Percentiles rank a stretch among this genome's conserved stretches.
Evolutionary conservation across 164 flowering plant genomes (phyloP).

Genomic region (Litsea cubeba): DNA sequence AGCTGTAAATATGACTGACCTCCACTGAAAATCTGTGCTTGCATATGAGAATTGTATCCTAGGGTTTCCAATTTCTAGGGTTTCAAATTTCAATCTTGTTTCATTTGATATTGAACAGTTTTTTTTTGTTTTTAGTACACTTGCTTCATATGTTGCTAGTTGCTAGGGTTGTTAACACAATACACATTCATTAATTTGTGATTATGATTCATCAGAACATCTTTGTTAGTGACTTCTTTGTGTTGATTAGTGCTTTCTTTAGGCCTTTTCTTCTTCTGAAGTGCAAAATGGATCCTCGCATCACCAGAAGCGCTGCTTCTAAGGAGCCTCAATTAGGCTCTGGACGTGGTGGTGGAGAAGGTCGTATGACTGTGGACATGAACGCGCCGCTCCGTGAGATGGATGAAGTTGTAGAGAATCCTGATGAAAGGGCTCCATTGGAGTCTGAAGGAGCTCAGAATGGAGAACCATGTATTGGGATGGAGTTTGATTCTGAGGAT

Average conservation of each 20-base stretch:
- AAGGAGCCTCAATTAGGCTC: neutral
- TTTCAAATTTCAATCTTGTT: neutral
- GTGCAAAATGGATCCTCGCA: neutral
- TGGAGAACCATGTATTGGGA: slow-evolving; percentile 38
- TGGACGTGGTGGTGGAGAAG: neutral
- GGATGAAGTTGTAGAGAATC: slow-evolving; percentile 1
- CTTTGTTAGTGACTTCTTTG: neutral
- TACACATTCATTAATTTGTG: neutral
- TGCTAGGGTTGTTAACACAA: too few relatives aligned
- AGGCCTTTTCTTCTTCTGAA: neutral
- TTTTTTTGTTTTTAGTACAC: too few relatives aligned
- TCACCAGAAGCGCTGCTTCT: neutral
- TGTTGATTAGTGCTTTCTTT: neutral
- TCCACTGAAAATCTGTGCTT: too few relatives aligned
- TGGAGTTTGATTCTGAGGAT: slow-evolving; percentile 34
- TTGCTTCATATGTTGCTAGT: too few relatives aligned
- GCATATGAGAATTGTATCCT: too few relatives aligned
- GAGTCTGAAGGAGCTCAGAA: neutral
- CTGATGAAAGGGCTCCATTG: neutral
- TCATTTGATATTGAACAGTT: too few relatives aligned
- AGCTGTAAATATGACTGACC: neutral
- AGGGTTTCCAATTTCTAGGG: neutral
- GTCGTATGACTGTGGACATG: slow-evolving; percentile 4
- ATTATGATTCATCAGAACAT: neutral
- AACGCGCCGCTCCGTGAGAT: slow-evolving; percentile 1